phyloP scores from a whole-genome alignment of 805 yeast species.

The Yamadazyma phyllophila region DNA sequence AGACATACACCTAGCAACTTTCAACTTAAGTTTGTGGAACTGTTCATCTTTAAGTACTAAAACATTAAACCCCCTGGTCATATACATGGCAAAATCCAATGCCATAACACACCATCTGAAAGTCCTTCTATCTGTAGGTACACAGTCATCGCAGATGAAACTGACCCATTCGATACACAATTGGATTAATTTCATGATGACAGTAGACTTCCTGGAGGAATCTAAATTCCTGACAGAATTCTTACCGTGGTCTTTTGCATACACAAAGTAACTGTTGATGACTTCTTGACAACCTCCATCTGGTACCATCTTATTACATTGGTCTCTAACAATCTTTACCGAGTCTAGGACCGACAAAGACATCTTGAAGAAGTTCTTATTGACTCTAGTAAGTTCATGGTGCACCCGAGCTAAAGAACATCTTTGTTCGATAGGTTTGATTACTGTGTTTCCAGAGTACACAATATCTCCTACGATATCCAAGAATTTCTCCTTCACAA shows the following conservation, averaged over 20 bases:
- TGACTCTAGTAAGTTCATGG: constrained; percentile 62
- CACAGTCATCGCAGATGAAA: constrained; percentile 91
- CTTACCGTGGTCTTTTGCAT: constrained; percentile 78
- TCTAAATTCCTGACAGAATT: constrained; percentile 66
- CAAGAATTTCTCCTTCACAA: constrained; percentile 55
- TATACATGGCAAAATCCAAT: constrained; percentile 91
- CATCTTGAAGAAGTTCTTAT: constrained; percentile 65
- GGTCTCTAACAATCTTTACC: constrained; percentile 49
- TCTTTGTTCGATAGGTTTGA: constrained; percentile 53
- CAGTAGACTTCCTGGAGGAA: constrained; percentile 59
- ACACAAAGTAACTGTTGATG: constrained; percentile 69
- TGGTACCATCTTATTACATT: constrained; percentile 50
- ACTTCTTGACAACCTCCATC: constrained; percentile 69
- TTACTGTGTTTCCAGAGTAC: constrained; percentile 31
- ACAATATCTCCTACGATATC: constrained; percentile 57
- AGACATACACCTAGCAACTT: constrained; percentile 94
- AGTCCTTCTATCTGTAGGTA: constrained; percentile 85
- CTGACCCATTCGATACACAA: constrained; percentile 88
- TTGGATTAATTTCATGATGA: constrained; percentile 69
- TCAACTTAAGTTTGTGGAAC: constrained; percentile 66
- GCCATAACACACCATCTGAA: constrained; percentile 97
- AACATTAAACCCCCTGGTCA: constrained; percentile 88
- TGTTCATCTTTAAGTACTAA: constrained; percentile 75
- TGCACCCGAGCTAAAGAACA: constrained; percentile 75
- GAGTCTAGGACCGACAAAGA: constrained; percentile 64